phyloP scores from a whole-genome alignment of 2,329 filamentous ascomycete species.

The Rachicladosporium sp. region DNA sequence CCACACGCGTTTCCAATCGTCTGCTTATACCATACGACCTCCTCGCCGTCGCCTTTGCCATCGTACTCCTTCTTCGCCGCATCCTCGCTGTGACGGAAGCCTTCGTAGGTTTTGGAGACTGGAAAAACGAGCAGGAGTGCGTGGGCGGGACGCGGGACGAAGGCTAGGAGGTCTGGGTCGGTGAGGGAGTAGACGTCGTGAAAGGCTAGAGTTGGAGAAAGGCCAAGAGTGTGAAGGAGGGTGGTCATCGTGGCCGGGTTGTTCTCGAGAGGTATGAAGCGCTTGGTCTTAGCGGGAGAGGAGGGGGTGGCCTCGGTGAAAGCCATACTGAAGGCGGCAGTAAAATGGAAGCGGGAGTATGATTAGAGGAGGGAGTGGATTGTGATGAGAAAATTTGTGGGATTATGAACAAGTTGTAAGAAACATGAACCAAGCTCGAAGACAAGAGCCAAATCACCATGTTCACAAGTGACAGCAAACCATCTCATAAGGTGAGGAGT shows the following conservation, averaged over 20 bases:
- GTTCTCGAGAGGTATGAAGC: slow-evolving; percentile 36
- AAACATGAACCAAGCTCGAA: too few species aligned
- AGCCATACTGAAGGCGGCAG: too few species aligned
- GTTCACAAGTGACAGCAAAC: too few species aligned
- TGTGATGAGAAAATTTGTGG: too few species aligned
- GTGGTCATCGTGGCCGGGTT: slow-evolving; percentile 83
- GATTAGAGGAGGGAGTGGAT: too few species aligned
- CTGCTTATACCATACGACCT: slow-evolving; percentile 87
- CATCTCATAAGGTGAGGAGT: too few species aligned
- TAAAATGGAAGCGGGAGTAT: too few species aligned
- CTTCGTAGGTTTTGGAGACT: slow-evolving; percentile 66
- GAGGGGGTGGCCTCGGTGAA: too few species aligned
- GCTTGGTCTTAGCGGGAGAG: slow-evolving; percentile 8
- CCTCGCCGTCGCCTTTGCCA: slow-evolving; percentile 55
- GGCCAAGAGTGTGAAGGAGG: slow-evolving; percentile 71
- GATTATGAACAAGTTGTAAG: too few species aligned
- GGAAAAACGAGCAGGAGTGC: slow-evolving; percentile 90
- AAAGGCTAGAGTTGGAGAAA: slow-evolving; percentile 63
- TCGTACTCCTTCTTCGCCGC: slow-evolving; percentile 48
- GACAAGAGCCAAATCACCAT: too few species aligned
- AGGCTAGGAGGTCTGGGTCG: slow-evolving; percentile 70
- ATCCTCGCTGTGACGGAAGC: slow-evolving; percentile 64
- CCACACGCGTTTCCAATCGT: slow-evolving; percentile 92
- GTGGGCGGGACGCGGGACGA: slow-evolving; percentile 77
- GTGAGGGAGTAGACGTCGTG: slow-evolving; percentile 88